These are phyloP conservation scores for Harringtonia aguacate DNA, from an alignment of 2,329 filamentous ascomycete species.

Conservation along the genomic window DNA sequence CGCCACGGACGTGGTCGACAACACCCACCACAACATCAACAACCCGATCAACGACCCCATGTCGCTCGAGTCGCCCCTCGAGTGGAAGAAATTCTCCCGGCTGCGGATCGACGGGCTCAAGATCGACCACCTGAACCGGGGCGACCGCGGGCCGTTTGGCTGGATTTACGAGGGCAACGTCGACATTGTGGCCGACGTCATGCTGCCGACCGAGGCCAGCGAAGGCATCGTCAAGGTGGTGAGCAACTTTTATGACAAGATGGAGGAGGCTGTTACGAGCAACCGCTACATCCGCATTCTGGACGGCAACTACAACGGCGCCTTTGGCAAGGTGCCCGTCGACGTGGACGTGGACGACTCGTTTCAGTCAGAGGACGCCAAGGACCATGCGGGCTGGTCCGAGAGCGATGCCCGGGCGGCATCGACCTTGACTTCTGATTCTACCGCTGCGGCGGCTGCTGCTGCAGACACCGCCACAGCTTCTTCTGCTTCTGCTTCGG, in stretches of 20 bases:
- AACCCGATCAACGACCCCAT: conserved; percentile 5
- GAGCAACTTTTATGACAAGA: conserved; percentile 91
- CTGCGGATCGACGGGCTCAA: conserved; percentile 87
- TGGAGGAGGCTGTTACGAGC: conserved; percentile 83
- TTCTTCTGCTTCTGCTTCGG: no score
- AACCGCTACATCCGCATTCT: conserved; percentile 56
- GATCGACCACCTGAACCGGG: conserved; percentile 91
- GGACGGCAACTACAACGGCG: conserved; percentile 25
- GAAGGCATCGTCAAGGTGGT: conserved; percentile 89
- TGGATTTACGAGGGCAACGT: conserved; percentile 98
- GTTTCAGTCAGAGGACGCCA: not conserved
- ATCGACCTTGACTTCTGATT: no score
- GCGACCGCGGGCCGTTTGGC: conserved; percentile 85
- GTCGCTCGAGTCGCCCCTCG: conserved; percentile 17
- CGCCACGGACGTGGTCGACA: conserved; percentile 35
- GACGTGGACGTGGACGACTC: not conserved
- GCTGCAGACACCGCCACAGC: no score
- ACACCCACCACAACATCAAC: conserved; percentile 48
- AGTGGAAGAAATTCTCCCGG: conserved; percentile 93
- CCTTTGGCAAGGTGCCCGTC: not conserved
- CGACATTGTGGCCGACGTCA: conserved; percentile 90
- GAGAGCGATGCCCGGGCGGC: no score
- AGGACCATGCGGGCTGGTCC: no score
- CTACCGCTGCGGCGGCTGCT: no score
- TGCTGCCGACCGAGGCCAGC: conserved; percentile 81